Conservation (phyloP, 2,329 filamentous ascomycete species). For the Alternaria gaisen region DNA sequence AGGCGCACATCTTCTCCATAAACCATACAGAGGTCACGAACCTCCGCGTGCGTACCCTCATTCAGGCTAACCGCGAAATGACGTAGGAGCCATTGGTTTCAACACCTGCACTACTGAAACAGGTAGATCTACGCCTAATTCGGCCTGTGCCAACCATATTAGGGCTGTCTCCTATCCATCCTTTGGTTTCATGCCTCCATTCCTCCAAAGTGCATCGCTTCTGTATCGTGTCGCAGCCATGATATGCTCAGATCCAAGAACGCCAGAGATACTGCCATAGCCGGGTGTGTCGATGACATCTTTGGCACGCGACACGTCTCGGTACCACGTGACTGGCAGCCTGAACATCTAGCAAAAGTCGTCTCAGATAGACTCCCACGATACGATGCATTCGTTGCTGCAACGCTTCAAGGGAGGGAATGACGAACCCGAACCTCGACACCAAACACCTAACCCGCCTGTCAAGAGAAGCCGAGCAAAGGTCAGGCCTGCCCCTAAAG, state of each 20-base stretch:
- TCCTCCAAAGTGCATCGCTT: background rate
- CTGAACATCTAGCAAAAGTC: background rate
- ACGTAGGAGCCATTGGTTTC: background rate
- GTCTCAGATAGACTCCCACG: background rate
- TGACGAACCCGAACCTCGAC: slow-evolving; percentile 5
- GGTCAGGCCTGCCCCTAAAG: slow-evolving; percentile 21
- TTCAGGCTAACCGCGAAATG: slow-evolving; percentile 5
- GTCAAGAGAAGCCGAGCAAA: slow-evolving; percentile 21
- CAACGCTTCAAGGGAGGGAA: slow-evolving; percentile 13
- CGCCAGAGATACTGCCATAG: background rate
- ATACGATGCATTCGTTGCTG: slow-evolving; percentile 22
- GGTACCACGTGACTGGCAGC: background rate
- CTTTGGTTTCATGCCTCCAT: background rate
- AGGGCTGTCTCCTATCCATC: background rate
- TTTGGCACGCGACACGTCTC: background rate
- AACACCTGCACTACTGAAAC: slow-evolving; percentile 4
- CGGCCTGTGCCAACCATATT: background rate
- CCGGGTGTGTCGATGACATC: slow-evolving; percentile 2
- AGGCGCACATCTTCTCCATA: background rate
- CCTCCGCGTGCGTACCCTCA: background rate
- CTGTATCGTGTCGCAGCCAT: background rate
- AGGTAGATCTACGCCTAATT: slow-evolving; percentile 2
- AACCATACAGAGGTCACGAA: slow-evolving; percentile 4
- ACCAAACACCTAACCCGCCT: slow-evolving; percentile 2
- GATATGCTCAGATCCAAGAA: background rate